Evolutionary conservation across 2,329 filamentous ascomycete species (phyloP), one percentile per base, ranked within the genome.

Genomic region (Xylariaceae sp.): DNA sequence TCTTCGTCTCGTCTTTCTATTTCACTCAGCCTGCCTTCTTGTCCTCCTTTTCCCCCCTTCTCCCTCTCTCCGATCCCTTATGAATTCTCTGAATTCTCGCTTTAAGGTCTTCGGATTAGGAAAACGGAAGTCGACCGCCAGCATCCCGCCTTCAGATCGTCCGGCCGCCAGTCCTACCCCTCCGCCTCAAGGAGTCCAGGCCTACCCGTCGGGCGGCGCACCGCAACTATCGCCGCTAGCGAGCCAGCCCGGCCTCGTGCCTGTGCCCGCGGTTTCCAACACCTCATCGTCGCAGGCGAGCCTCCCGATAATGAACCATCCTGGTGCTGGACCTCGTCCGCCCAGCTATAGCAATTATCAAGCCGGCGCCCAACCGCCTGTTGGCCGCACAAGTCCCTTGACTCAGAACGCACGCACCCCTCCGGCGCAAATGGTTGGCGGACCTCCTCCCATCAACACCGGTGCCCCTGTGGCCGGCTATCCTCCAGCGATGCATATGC

Each of bases 71-170:
- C 53, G 53, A 32, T 61, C 62, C 74, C 76, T 74, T 78, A 88
- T 88, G 85, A 88, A 82, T 80, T 88, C 84, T 80, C 81, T 88
- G 83, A 89, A 88, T 79, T 82, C 83, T 72, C 84, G 86, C 74
- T 83, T 89, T 72, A 88, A 88, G 79, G 81, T 82, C 79, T 80
- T 90, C 76, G 86, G 87, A 75, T 87, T 89, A 79, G 86, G 86
- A 76, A 89, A 88, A 81, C 85, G 87, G 74, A 88, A 85, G 78
- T 86, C 85, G 67, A 78, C 78, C 67, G 78, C 79, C 70, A 83
- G 78, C 72, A 80, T 81, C 66, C 77, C 80, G 62, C 74, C 72
- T 68, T 68, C 73, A 69, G 74, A 79, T n/a, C n/a, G n/a, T n/a
- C n/a, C 69, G 68, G 68, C 61, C 49, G 60, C 61, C 49, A 62